Evolutionary conservation across 2,329 filamentous ascomycete species (phyloP).

Genomic region (Sclerotinia trifoliorum): DNA sequence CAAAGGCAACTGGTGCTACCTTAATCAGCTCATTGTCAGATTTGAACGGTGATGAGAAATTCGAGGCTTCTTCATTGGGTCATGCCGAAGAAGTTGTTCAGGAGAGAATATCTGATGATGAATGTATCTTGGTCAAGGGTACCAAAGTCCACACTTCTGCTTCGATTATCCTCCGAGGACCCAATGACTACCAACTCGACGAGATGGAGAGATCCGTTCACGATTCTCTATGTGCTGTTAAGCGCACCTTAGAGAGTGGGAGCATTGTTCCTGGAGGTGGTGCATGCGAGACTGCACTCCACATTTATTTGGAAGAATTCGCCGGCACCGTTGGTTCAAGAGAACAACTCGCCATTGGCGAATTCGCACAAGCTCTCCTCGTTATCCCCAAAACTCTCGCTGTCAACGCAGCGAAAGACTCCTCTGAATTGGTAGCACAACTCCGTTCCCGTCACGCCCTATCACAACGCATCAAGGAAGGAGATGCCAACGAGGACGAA

Average conservation of each 20-base stretch:
- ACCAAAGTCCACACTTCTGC: slow-evolving; percentile 93
- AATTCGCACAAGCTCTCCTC: slow-evolving; percentile 93
- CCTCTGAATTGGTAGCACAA: slow-evolving; percentile 91
- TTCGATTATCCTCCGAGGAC: slow-evolving; percentile 90
- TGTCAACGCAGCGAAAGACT: slow-evolving; percentile 95
- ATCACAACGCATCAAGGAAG: slow-evolving; percentile 86
- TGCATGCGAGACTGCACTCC: slow-evolving; percentile 95
- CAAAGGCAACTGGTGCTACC: slow-evolving; percentile 91
- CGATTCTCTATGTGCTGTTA: slow-evolving; percentile 94
- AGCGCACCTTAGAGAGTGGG: slow-evolving; percentile 94
- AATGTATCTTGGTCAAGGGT: slow-evolving; percentile 95
- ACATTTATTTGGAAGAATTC: slow-evolving; percentile 99
- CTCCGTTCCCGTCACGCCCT: slow-evolving; percentile 91
- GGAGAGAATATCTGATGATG: slow-evolving; percentile 97
- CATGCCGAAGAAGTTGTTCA: slow-evolving; percentile 95
- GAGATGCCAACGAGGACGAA: slow-evolving; percentile 80
- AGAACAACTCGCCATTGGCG: slow-evolving; percentile 95
- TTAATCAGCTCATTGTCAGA: slow-evolving; percentile 92
- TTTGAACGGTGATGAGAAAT: slow-evolving; percentile 95
- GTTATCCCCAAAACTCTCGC: slow-evolving; percentile 95
- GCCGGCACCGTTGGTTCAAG: slow-evolving; percentile 94
- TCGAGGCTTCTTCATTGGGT: slow-evolving; percentile 85
- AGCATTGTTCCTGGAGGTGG: slow-evolving; percentile 95
- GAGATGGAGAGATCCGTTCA: slow-evolving; percentile 99
- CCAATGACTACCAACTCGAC: slow-evolving; percentile 95